Evolutionary conservation across 2,329 filamentous ascomycete species (phyloP).

Genomic region (Clonostachys byssicola): DNA sequence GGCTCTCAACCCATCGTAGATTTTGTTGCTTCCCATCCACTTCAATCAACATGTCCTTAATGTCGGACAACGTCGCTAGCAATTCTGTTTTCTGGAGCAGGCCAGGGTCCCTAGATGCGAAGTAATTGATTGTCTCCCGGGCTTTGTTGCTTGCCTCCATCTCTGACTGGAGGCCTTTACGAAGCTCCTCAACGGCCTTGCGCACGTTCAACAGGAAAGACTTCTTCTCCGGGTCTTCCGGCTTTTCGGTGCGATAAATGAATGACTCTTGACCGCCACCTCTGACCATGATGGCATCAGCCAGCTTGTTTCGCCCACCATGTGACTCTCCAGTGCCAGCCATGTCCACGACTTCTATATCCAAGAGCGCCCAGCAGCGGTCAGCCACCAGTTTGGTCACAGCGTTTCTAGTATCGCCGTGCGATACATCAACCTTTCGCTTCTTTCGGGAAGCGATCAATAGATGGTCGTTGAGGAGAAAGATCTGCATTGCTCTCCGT

Average conservation of each 20-base stretch:
- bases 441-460: constrained; percentile 91
- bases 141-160: constrained; percentile 83
- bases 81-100: constrained; percentile 76
- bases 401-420: constrained; percentile 42
- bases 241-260: constrained; percentile 87
- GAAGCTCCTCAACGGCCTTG: constrained; percentile 87
- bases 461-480: constrained; percentile 90
- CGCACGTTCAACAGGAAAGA: constrained; percentile 83
- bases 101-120: constrained; percentile 73
- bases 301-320: constrained; percentile 54
- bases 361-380: constrained; percentile 87
- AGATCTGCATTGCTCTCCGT: constrained; percentile 81
- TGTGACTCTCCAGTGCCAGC: constrained; percentile 53
- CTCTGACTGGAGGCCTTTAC: constrained; percentile 80
- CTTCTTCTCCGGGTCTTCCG: constrained; percentile 73
- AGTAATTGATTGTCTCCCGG: constrained; percentile 81
- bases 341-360: constrained; percentile 90
- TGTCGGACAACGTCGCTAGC: constrained; percentile 71
- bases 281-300: constrained; percentile 86
- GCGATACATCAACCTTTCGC: constrained; percentile 70
- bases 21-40: constrained; percentile 96
- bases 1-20: constrained; percentile 88
- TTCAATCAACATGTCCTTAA: constrained; percentile 88
- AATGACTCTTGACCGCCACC: constrained; percentile 85
- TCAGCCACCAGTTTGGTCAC: constrained; percentile 83